Conservation (phyloP, 495 filamentous ascomycete species). For the Penicillium steckii region DNA sequence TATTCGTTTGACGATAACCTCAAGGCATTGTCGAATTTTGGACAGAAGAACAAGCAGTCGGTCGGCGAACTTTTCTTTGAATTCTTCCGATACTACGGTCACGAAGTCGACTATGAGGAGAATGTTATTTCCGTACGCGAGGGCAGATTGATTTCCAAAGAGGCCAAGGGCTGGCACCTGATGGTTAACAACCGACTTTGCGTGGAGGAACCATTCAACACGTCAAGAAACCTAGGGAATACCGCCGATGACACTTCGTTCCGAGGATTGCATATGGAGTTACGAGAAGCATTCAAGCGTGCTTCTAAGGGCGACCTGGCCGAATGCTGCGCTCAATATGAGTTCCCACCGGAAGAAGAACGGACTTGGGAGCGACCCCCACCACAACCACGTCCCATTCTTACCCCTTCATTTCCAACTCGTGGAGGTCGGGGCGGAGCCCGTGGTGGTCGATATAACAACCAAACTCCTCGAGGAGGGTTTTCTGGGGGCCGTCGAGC, state of each 20-base stretch:
- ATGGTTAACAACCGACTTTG: conserved; percentile 79
- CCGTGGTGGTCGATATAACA: conserved; percentile 57
- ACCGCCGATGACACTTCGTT: conserved; percentile 95
- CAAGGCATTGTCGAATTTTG: conserved; percentile 67
- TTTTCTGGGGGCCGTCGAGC: conserved; percentile 51
- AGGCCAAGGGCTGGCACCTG: conserved; percentile 81
- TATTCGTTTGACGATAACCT: conserved; percentile 86
- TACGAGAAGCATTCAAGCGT: conserved; percentile 82
- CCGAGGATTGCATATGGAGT: conserved; percentile 82
- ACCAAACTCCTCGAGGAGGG: conserved; percentile 39
- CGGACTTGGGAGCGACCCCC: conserved; percentile 71
- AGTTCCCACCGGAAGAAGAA: conserved; percentile 82
- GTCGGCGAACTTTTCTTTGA: conserved; percentile 82
- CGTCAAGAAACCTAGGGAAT: conserved; percentile 88
- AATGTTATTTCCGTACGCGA: conserved; percentile 83
- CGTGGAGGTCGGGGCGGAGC: conserved; percentile 53
- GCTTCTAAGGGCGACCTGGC: conserved; percentile 72
- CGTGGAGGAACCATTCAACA: conserved; percentile 96
- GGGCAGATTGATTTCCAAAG: conserved; percentile 78
- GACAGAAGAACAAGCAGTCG: conserved; percentile 76
- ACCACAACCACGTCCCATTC: conserved; percentile 57
- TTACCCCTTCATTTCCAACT: conserved; percentile 51
- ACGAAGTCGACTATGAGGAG: conserved; percentile 88
- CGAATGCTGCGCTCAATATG: conserved; percentile 79
- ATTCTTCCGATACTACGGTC: conserved; percentile 92